These are phyloP conservation scores for Solanum hybrid DNA, from an alignment of 305 asterid genomes.

Conservation along the genomic window DNA sequence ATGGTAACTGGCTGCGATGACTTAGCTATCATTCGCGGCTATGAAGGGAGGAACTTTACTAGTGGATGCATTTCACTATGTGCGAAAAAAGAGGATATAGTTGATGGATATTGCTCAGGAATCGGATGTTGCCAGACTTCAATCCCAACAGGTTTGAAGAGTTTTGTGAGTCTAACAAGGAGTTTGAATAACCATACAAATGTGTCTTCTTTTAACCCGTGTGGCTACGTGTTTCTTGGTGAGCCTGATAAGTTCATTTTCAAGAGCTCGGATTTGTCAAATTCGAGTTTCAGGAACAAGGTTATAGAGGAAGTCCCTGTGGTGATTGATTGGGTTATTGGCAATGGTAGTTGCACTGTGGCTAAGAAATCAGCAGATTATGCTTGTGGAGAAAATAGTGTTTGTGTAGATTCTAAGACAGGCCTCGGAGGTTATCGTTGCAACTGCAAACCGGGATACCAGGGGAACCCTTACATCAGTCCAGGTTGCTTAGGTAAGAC, in stretches of 20 bases:
- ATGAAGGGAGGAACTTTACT: not conserved
- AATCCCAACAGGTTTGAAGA: conserved; percentile 38
- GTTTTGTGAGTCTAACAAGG: not conserved
- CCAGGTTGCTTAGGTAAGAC: conserved; percentile 23
- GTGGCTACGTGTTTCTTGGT: conserved; percentile 50
- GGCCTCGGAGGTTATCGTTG: conserved; percentile 27
- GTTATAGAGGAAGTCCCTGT: conserved; percentile 1
- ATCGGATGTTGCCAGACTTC: conserved; percentile 46
- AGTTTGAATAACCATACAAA: not conserved
- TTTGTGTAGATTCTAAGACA: conserved; percentile 13
- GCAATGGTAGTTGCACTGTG: conserved; percentile 7
- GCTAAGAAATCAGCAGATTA: not conserved
- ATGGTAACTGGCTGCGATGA: conserved; percentile 49
- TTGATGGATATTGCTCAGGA: conserved; percentile 23
- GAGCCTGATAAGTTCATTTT: conserved; percentile 16
- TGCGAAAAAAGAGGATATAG: conserved; percentile 10
- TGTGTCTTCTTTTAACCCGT: conserved; percentile 20
- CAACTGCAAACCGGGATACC: conserved; percentile 12
- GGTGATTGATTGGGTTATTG: conserved; percentile 25
- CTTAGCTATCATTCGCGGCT: conserved; percentile 13
- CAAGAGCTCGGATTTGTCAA: conserved; percentile 3
- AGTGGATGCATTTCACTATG: conserved; percentile 40
- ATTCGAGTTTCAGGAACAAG: conserved; percentile 4
- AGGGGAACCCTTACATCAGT: conserved; percentile 25
- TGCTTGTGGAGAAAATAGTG: conserved; percentile 13